phyloP scores from a whole-genome alignment of 352 stramenopile genomes.

The Pythium sp. region DNA sequence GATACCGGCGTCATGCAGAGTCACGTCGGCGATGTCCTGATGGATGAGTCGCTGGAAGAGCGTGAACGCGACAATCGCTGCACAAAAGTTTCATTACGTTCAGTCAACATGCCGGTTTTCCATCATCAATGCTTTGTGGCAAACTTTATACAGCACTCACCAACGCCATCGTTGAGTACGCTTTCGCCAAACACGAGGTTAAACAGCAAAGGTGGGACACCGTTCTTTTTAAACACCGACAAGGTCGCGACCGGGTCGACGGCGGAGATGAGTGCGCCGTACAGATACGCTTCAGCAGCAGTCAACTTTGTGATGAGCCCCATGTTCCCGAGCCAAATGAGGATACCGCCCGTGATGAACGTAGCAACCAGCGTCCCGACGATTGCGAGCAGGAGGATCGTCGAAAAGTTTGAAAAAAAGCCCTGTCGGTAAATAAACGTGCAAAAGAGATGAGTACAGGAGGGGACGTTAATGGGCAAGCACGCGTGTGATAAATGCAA shows the following conservation, averaged over 20 bases:
- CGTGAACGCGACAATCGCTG: constrained; percentile 82
- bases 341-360: constrained; percentile 73
- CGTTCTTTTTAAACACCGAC: constrained; percentile 92
- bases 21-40: constrained; percentile 60
- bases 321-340: constrained; percentile 75
- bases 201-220: constrained; percentile 86
- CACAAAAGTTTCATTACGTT: background rate
- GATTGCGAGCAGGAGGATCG: constrained; percentile 80
- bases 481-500: background rate
- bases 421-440: constrained; percentile 32
- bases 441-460: background rate
- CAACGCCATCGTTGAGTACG: constrained; percentile 94
- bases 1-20: constrained; percentile 65
- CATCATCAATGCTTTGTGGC: constrained; percentile 9
- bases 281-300: constrained; percentile 88
- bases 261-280: constrained; percentile 91
- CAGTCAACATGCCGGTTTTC: background rate
- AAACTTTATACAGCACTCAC: constrained; percentile 35
- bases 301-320: constrained; percentile 76
- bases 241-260: constrained; percentile 93
- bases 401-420: constrained; percentile 87
- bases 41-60: constrained; percentile 85
- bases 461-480: background rate
- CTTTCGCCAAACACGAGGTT: constrained; percentile 96
- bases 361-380: constrained; percentile 77